Percentiles rank a stretch among this genome's conserved stretches.
Evolutionary conservation across 108 stramenopile species (phyloP).

Genomic region (Ochromonas danica): DNA sequence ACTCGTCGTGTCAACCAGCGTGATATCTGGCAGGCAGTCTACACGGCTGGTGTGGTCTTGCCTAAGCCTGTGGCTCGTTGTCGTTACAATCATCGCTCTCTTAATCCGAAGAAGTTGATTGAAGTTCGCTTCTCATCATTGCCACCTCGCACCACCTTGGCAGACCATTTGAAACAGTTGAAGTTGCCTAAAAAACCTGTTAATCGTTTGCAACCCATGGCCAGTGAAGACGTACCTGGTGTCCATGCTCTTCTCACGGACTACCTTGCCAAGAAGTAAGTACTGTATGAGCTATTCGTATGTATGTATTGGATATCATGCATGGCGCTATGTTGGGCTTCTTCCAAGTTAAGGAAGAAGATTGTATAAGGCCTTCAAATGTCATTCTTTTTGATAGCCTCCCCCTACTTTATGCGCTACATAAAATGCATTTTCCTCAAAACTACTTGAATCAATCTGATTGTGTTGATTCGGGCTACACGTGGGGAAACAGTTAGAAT

Average conservation of each 20-base stretch:
- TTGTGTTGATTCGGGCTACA: no score
- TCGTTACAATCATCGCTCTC: constrained; percentile 86
- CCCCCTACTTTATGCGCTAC: no score
- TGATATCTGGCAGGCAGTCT: constrained; percentile 86
- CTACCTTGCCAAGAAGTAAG: constrained; percentile 62
- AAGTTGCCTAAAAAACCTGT: background rate
- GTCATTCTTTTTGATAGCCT: no score
- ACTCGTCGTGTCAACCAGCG: constrained; percentile 85
- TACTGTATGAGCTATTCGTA: background rate
- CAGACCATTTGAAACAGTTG: background rate
- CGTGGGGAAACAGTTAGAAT: no score
- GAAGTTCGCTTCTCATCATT: constrained; percentile 62
- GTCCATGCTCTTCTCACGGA: constrained; percentile 68
- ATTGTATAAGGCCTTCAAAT: no score
- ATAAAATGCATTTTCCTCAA: no score
- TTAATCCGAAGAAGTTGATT: constrained; percentile 92
- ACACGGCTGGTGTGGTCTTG: constrained; percentile 93
- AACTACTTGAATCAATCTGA: no score
- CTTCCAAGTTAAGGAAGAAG: no score
- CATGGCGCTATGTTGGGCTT: no score
- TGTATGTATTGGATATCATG: no score
- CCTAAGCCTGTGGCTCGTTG: constrained; percentile 85
- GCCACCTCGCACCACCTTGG: background rate
- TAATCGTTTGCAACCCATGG: background rate
- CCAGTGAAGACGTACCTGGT: constrained; percentile 20